Base-by-base conservation (phyloP, 2,329 filamentous ascomycete species). In the Monilinia fructigena region DNA sequence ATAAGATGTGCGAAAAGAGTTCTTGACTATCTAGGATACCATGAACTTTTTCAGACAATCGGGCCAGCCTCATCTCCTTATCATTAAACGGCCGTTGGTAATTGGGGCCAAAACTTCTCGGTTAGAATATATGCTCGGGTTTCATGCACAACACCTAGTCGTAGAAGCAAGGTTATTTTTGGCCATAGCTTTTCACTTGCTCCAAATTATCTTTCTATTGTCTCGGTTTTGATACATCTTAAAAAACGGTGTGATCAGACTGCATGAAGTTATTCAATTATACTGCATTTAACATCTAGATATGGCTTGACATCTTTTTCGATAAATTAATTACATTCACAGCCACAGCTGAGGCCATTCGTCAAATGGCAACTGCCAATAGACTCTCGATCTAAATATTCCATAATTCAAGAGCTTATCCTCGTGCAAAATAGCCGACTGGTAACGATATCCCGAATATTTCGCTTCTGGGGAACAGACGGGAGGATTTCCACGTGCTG, bases 41-140 rank as follows among this genome's bases (percentile, higher is more conserved):
- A 58, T 23, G 35, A 40, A 23, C 7, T 6, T 26, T 26, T 20
- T 45, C 20, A 23, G 5, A 26, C 1, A n/a, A 23, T 23, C 14
- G 23, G 26, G 38, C 45, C 38, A 45, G 55, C 55, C 38, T 40
- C 35, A 56, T 40, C n/a, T 40, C 35, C n/a, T 42, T 56, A 35
- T 18, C 1, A n/a, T 12, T 40, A n/a, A 40, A 20, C 45, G 16
- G 10, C 20, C 7, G 35, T 40, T 23, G 54, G 20, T 23, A 10
- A 56, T 56, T 56, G 31, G 54, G 42, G 35, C 35, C n/a, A 40
- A 38, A 56, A 40, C n/a, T 42, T 53, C n/a, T 53, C 35, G 54
- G 3, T n/a, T 23, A 35, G 31, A 18, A 18, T 6, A 56, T 23
- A 40, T 40, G n/a, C 28, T 42, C 54, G 35, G 16, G 10, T 42